These are phyloP conservation scores for Talaromyces adpressus DNA, from an alignment of 495 filamentous ascomycete genomes.

Conservation along the genomic window DNA sequence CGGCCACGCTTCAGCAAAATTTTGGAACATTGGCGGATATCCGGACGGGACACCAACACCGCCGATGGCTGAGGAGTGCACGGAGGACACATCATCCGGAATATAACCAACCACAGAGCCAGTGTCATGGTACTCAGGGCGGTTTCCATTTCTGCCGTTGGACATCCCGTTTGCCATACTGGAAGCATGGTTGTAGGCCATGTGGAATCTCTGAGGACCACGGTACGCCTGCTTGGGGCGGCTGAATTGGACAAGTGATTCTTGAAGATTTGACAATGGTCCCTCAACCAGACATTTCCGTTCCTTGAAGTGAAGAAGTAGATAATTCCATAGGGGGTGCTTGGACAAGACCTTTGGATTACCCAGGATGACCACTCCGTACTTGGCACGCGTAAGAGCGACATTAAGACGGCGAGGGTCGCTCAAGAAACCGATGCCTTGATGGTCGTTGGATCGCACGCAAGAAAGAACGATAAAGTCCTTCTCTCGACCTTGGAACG, in stretches of 20 bases:
- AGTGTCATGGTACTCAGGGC: constrained; percentile 73
- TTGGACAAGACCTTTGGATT: constrained; percentile 98
- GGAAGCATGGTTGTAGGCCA: constrained; percentile 66
- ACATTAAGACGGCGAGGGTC: constrained; percentile 98
- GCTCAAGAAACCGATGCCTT: constrained; percentile 98
- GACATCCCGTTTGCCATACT: constrained; percentile 44
- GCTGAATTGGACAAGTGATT: constrained; percentile 91
- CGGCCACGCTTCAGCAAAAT: constrained; percentile 88
- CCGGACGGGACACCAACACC: constrained; percentile 72
- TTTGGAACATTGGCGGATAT: constrained; percentile 93
- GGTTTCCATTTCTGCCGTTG: constrained; percentile 44
- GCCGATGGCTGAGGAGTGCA: constrained; percentile 86
- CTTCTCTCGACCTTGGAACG: constrained; percentile 98
- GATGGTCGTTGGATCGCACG: constrained; percentile 97
- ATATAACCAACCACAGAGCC: constrained; percentile 90
- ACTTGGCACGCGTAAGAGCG: constrained; percentile 96
- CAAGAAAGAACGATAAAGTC: constrained; percentile 98
- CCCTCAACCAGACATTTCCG: constrained; percentile 94
- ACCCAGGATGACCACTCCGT: constrained; percentile 89
- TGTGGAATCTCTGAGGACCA: constrained; percentile 80
- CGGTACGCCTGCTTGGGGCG: constrained; percentile 88
- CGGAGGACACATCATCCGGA: constrained; percentile 92
- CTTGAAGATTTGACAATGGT: constrained; percentile 91
- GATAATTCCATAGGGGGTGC: constrained; percentile 96
- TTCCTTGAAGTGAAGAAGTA: constrained; percentile 96